Evolutionary conservation across 2,329 filamentous ascomycete genomes (phyloP).

Genomic region (Colletotrichum shisoi): DNA sequence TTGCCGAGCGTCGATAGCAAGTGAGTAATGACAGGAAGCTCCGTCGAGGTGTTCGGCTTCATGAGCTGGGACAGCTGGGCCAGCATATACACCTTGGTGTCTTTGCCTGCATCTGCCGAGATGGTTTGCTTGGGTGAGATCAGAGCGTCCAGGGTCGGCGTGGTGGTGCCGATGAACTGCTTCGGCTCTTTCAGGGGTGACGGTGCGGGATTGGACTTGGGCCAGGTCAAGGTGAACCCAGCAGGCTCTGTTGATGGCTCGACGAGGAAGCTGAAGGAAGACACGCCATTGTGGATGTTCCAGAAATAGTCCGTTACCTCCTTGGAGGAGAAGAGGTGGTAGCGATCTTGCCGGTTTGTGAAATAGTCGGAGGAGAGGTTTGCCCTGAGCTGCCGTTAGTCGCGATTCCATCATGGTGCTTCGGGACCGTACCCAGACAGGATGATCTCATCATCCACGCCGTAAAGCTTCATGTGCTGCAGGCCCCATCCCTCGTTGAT

Average conservation of each 20-base stretch:
- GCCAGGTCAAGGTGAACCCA: constrained; percentile 76
- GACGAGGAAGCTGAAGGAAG: constrained; percentile 82
- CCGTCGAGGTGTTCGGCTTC: constrained; percentile 81
- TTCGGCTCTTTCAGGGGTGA: constrained; percentile 75
- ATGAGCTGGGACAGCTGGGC: constrained; percentile 88
- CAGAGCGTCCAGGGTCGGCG: constrained; percentile 70
- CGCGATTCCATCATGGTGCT: too few relatives aligned
- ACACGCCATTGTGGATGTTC: constrained; percentile 77
- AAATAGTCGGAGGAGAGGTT: constrained; percentile 96
- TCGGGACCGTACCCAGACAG: constrained; percentile 74
- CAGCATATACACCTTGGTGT: constrained; percentile 85
- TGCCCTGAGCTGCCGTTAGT: constrained; percentile 57
- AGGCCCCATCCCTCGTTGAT: constrained; percentile 99
- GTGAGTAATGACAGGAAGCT: constrained; percentile 80
- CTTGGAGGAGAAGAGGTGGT: constrained; percentile 85
- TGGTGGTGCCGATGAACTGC: constrained; percentile 75
- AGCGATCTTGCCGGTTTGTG: constrained; percentile 92
- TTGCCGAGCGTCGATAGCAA: constrained; percentile 74
- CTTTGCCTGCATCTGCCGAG: constrained; percentile 43
- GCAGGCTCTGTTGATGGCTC: constrained; percentile 65
- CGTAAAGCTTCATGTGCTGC: constrained; percentile 99
- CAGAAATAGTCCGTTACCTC: constrained; percentile 84
- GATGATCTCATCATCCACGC: constrained; percentile 93
- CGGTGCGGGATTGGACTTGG: constrained; percentile 73
- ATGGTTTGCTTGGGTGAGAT: constrained; percentile 60